Base-by-base conservation (phyloP, 306 rosid species). In the Quercus engelmannii region DNA sequence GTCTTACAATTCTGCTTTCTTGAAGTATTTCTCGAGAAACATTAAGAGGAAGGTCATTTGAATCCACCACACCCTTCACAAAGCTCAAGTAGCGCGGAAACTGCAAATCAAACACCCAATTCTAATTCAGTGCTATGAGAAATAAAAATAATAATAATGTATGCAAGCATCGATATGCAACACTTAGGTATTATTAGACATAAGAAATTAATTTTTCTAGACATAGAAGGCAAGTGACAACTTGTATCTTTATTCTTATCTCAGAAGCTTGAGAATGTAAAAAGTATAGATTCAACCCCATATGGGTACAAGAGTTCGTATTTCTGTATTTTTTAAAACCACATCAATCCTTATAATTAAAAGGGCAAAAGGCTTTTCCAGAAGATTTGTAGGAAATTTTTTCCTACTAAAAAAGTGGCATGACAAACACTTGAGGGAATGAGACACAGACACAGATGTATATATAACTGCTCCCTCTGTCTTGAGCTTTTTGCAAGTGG, bases 1-100 rank as follows among this genome's bases (percentile, higher is more conserved):
- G 43, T 25, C 96, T 96, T 90, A 96, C 99, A 76, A 96, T 90
- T 90, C 98, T 87, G 89, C 99, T 96, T 88, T 96, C 99, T 87
- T 96, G 99, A 83, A 96, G 99, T 87, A 96, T 91, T 87, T 96
- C 99, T 28, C 99, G 86, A 54, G 98, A 96, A 78, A 96, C 99
- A 73, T 96, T 96, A 20, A 96, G 91, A 69, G 99, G 99, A 84
- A 96, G 98, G 76, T 96, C 98, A 81, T 93, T 76, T 18, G 97
- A 96, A 84, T 93, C 99, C 21, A 96, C 98, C 75, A 96, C 97
- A 81, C 98, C 99, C 88, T 89, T 96, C 73, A 96, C 98, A 87
- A 96, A 96, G 84, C 97, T 93, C 92, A 93, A 80, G 86, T 96
- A 96, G 56, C 98, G 92, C 1, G 99, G 99, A 75, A 96, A 96